These are phyloP conservation scores for Triticum dicoccoides DNA, from an alignment of 176 grass and related monocot genomes.

Conservation along the genomic window DNA sequence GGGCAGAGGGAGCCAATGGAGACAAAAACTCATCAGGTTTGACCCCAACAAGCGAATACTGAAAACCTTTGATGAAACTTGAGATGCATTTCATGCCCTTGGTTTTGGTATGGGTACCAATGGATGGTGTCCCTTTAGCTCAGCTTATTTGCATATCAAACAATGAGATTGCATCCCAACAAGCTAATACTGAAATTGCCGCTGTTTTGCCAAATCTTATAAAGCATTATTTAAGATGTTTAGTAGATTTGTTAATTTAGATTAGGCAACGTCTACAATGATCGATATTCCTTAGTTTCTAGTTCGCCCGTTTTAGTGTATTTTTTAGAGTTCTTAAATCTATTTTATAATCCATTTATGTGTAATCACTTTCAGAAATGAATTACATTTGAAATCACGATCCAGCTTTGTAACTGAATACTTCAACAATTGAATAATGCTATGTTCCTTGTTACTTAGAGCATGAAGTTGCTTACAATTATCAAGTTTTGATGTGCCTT, in stretches of 20 bases:
- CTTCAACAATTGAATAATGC: not conserved
- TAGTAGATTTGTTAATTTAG: not conserved
- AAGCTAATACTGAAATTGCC: not conserved
- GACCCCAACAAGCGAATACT: not conserved
- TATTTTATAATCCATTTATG: not conserved
- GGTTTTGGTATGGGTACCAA: not conserved
- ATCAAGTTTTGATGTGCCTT: not conserved
- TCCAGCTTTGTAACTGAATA: not conserved
- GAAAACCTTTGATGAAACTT: not conserved
- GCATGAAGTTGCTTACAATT: not conserved
- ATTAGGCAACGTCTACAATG: not conserved
- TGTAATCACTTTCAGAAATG: not conserved
- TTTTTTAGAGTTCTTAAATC: not conserved
- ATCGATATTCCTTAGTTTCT: not conserved
- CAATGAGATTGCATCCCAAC: not conserved
- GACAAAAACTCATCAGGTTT: constrained; percentile 20
- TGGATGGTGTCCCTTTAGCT: not conserved
- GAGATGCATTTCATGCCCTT: not conserved
- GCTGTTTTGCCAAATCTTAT: not conserved
- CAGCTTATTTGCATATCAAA: not conserved
- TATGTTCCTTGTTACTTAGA: constrained; percentile 6
- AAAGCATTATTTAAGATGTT: not conserved
- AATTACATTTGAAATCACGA: not conserved
- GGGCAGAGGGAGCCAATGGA: not conserved
- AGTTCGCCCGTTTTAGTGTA: not conserved